Evolutionary conservation across 1,284 basidiomycete genomes (phyloP).

Genomic region (Ustilago loliicola): DNA sequence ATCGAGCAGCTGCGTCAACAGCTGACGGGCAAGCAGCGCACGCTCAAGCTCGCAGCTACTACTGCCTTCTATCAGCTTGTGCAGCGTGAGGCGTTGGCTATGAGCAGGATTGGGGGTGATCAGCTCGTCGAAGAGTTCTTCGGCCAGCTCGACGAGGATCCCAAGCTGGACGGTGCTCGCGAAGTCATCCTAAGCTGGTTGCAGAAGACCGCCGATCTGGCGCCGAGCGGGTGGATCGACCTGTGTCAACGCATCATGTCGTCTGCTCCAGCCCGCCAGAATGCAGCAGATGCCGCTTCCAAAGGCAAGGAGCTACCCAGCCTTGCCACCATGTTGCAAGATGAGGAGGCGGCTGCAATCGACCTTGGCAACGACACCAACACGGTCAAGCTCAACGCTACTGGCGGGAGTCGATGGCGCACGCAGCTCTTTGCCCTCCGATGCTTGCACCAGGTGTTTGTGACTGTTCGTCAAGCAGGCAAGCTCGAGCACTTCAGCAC

Average conservation of each 20-base stretch:
- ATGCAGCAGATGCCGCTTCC: conserved; percentile 12
- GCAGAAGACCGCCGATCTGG: conserved; percentile 89
- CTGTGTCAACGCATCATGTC: conserved; percentile 94
- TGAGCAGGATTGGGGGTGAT: conserved; percentile 94
- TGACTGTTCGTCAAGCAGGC: conserved; percentile 80
- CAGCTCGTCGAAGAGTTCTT: conserved; percentile 93
- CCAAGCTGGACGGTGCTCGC: conserved; percentile 91
- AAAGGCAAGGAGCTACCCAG: conserved; percentile 39
- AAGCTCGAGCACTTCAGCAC: conserved; percentile 71
- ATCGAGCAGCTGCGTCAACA: conserved; percentile 53
- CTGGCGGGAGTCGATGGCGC: conserved; percentile 79
- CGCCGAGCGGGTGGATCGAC: conserved; percentile 97
- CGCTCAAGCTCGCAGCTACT: conserved; percentile 92
- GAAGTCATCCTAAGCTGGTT: conserved; percentile 96
- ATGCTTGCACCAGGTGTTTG: conserved; percentile 91
- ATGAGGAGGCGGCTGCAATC: conserved; percentile 92
- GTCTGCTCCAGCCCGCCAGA: conserved; percentile 17
- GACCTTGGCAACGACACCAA: conserved; percentile 54
- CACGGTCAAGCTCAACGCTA: conserved; percentile 38
- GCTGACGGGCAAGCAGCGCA: conserved; percentile 70
- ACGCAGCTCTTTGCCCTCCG: conserved; percentile 95
- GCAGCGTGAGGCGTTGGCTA: conserved; percentile 89
- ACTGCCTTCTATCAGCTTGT: conserved; percentile 97
- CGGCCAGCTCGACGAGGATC: conserved; percentile 91
- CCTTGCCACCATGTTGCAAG: conserved; percentile 72